A percentile compares a stretch with the other conserved stretches of the same genome.
These are phyloP conservation scores for Zizania latifolia DNA, from an alignment of 176 grass and related monocot genomes.

Conservation along the genomic window DNA sequence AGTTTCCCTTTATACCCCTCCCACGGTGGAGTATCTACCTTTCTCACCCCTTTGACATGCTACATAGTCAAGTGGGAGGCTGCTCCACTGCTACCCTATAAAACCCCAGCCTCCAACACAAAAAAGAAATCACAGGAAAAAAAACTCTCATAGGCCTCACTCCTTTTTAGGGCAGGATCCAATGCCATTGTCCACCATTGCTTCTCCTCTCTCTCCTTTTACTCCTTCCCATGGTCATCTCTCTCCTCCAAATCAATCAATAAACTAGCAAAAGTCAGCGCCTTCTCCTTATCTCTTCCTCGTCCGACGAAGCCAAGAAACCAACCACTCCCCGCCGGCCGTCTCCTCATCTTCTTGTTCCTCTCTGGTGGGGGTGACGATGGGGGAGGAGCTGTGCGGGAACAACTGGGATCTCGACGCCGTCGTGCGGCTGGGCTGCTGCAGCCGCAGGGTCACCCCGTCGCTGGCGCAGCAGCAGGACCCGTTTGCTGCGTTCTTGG, in stretches of 20 bases:
- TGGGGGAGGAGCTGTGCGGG: slow-evolving; percentile 38
- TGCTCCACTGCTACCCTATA: background rate
- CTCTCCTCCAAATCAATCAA: slow-evolving; percentile 31
- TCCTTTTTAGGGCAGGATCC: slow-evolving; percentile 38
- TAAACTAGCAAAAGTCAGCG: slow-evolving; percentile 66
- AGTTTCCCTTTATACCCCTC: background rate
- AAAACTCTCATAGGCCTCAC: slow-evolving; percentile 12
- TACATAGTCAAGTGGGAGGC: slow-evolving; percentile 31
- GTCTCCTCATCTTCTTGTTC: too few species aligned
- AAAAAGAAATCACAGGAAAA: background rate
- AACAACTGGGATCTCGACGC: slow-evolving; percentile 84
- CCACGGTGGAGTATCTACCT: background rate
- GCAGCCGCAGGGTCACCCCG: background rate
- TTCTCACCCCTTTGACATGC: slow-evolving; percentile 47
- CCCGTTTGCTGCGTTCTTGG: slow-evolving; percentile 2
- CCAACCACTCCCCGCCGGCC: too few species aligned
- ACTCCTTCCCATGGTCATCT: slow-evolving; percentile 4
- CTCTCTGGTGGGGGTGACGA: too few species aligned
- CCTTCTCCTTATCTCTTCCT: slow-evolving; percentile 38
- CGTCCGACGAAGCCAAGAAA: background rate
- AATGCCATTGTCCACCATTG: slow-evolving; percentile 44
- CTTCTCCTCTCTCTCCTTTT: slow-evolving; percentile 28
- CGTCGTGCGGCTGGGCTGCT: slow-evolving; percentile 53
- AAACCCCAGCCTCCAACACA: slow-evolving; percentile 2
- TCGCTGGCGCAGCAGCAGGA: slow-evolving; percentile 10